A percentile compares a stretch with the other conserved stretches of the same genome.
Conservation (phyloP, 768 basidiomycete genomes). For the Suillus spraguei region DNA sequence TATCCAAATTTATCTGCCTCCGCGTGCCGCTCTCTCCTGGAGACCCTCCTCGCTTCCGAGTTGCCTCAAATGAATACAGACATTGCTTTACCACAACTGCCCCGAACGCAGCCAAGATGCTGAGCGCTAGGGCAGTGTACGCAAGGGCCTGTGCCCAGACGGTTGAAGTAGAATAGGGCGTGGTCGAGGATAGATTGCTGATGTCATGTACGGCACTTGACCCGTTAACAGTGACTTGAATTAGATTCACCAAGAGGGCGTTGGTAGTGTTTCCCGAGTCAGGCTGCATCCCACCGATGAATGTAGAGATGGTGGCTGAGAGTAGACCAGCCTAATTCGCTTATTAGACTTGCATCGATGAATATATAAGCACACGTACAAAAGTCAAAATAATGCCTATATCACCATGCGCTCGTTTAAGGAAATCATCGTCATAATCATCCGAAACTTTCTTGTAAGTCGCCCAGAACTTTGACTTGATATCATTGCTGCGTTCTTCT, state of each 20-base stretch:
- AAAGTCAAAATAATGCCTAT: not conserved
- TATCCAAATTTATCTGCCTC: not conserved
- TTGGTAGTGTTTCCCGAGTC: not conserved
- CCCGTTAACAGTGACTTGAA: not conserved
- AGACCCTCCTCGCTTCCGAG: not conserved
- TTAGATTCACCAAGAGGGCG: not conserved
- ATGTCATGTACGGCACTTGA: not conserved
- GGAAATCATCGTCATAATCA: not conserved
- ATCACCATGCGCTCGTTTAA: not conserved
- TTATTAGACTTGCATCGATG: not conserved
- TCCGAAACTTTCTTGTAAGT: not conserved
- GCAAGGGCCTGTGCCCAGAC: not conserved
- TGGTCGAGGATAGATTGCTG: not conserved
- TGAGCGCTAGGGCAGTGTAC: not conserved
- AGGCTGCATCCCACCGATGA: not conserved
- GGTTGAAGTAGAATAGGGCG: not conserved
- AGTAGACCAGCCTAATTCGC: conserved; percentile 3
- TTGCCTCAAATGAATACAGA: not conserved
- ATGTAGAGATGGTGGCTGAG: not conserved
- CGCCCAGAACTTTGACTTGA: not conserved
- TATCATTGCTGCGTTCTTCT: not conserved
- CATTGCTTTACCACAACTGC: conserved; percentile 1
- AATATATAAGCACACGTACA: not conserved
- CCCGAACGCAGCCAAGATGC: not conserved
- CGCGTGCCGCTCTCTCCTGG: not conserved